Base-by-base conservation (phyloP, 176 grass and related monocot genomes). In the Zea luxurians region DNA sequence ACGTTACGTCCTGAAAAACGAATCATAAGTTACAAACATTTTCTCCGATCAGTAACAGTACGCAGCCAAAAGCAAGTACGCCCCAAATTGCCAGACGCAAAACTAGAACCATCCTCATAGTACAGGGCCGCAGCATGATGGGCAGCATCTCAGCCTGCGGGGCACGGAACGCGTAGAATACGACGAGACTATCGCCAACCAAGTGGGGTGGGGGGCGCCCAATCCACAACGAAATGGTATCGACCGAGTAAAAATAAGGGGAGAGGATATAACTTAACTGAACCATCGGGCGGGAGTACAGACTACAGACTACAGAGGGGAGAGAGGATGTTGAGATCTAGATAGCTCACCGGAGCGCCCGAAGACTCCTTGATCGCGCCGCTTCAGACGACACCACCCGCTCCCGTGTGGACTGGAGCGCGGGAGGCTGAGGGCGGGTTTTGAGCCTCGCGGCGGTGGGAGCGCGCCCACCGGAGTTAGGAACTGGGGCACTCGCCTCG, bases 311-410 rank as follows among this genome's bases (percentile, higher is more conserved):
- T 27, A 27, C 27, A 27, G 27, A 27, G 27, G 27, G 48, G 48
- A 18, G 10, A 34, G 45, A 10, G 10, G 44, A 10, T 13, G 47
- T 1, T 65, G 72, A 64, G 79, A 87, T 87, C 85, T 82, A 66
- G 40, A 17, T 77, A 47, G 48, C 85, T 87, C 73, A 82, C 85
- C 85, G 73, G 12, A 18, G 34, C 27, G 55, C 11, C 43, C 7
- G 44, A 1, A 27, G 27, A 27, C 57, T 13, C 48, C 15, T 52
- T 36, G 63, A 75, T 43, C 62, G 34, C 6, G 27, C 35, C 48
- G 44, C 4, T 37, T 48, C 45, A 35, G 45, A 4, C 45, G 59
- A 8, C 37, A 44, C 34, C 44, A 16, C 66, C 10, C 66, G 57
- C 43, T 27, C 27, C 27, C 64, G 48, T 34, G 1, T 55, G 10